Percentiles rank a stretch among this genome's conserved stretches.
Conservation (phyloP, 306 rosid genomes). For the Inga oerstediana region DNA sequence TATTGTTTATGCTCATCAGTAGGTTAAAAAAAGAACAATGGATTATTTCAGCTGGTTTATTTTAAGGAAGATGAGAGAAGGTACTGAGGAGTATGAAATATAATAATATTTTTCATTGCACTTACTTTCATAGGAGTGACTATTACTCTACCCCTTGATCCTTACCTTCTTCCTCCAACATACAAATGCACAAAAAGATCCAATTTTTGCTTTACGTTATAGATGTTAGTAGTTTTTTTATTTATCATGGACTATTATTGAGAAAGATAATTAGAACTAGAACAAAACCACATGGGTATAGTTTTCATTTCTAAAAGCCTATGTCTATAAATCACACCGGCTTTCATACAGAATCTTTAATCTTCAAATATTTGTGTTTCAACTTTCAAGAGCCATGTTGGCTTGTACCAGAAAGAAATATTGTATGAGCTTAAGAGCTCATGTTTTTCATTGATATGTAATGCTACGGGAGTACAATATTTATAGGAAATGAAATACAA, state of each 20-base stretch:
- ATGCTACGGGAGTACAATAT: too few relatives aligned
- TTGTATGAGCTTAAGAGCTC: too few relatives aligned
- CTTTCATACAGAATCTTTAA: too few relatives aligned
- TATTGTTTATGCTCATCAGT: not conserved
- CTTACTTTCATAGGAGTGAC: not conserved
- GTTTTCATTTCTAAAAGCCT: not conserved
- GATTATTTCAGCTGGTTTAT: not conserved
- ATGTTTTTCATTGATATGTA: too few relatives aligned
- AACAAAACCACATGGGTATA: not conserved
- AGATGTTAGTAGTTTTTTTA: not conserved
- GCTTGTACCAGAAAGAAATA: not conserved
- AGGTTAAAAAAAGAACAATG: not conserved
- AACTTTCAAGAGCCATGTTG: not conserved
- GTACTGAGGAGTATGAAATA: not conserved
- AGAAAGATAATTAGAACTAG: not conserved
- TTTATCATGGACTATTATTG: not conserved
- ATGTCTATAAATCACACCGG: not conserved
- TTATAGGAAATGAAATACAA: too few relatives aligned
- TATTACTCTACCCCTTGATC: not conserved
- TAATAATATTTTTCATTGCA: not conserved
- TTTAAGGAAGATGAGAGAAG: not conserved
- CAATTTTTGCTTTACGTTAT: not conserved
- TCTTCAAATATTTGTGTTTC: not conserved
- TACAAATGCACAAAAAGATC: not conserved
- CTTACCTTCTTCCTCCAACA: not conserved